A percentile compares a stretch with the other conserved stretches of the same genome.
Evolutionary conservation across 2,329 filamentous ascomycete species (phyloP).

Genomic region (Colletotrichum kahawae): DNA sequence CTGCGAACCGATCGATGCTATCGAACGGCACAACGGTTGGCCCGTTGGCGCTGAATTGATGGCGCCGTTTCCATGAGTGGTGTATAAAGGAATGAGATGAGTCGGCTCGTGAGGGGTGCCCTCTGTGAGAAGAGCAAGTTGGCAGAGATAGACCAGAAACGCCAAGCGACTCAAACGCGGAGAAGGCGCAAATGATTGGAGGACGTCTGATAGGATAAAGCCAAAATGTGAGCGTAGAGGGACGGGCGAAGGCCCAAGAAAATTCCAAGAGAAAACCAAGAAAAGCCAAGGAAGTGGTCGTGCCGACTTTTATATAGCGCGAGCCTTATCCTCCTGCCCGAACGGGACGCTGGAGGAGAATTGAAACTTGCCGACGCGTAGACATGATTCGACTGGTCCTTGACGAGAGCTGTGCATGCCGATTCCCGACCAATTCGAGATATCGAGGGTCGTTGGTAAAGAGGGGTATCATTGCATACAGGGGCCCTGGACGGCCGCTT

Average conservation of each 20-base stretch:
- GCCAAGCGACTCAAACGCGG: neutral
- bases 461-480: neutral
- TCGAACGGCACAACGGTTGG: neutral
- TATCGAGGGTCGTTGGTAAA: neutral
- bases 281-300: conserved; percentile 16
- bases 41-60: neutral
- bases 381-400: conserved; percentile 9
- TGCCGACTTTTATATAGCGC: conserved; percentile 11
- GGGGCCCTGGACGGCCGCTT: conserved; percentile 7
- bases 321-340: conserved; percentile 15
- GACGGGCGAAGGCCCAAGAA: neutral
- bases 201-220: neutral
- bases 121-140: neutral
- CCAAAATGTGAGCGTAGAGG: neutral
- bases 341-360: neutral
- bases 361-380: neutral
- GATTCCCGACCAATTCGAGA: neutral
- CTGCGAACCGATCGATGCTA: neutral
- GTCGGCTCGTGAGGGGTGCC: neutral
- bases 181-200: neutral
- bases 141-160: conserved; percentile 4
- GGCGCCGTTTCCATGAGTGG: neutral
- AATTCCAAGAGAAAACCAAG: conserved; percentile 19
- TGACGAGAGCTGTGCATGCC: conserved; percentile 1
- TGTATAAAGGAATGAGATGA: neutral